Conservation (phyloP, 73 alveolate species). For the Paramecium pentaurelia region DNA sequence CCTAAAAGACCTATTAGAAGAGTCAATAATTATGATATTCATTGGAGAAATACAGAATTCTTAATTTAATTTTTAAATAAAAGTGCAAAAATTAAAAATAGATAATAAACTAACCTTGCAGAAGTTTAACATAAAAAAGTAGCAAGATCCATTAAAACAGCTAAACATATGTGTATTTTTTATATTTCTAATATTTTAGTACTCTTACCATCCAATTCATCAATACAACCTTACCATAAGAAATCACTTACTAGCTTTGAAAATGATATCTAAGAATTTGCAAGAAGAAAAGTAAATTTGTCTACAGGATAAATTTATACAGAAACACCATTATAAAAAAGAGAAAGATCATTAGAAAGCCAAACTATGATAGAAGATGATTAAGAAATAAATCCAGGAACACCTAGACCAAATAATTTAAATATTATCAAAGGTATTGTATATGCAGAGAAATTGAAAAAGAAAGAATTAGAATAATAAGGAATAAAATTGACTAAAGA, state of each 20-base stretch:
- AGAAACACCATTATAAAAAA: not conserved
- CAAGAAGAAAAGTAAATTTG: conserved; percentile 46
- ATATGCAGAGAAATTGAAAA: conserved; percentile 11
- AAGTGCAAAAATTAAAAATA: conserved; percentile 67
- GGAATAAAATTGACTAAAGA: not conserved
- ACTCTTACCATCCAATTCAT: conserved; percentile 1
- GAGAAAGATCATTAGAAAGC: not conserved
- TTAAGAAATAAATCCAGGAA: not conserved
- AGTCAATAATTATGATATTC: conserved; percentile 65
- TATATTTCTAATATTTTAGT: not conserved
- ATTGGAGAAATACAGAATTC: conserved; percentile 79
- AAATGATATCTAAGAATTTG: conserved; percentile 34
- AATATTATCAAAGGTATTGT: not conserved
- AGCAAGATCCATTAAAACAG: conserved; percentile 57
- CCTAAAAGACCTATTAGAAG: conserved; percentile 67
- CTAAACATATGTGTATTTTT: conserved; percentile 59
- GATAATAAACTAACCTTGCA: conserved; percentile 65
- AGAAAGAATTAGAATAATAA: not conserved
- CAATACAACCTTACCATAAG: conserved; percentile 37
- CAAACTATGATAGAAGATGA: not conserved
- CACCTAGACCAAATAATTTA: not conserved
- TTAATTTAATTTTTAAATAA: conserved; percentile 68
- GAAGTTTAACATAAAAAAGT: conserved; percentile 60
- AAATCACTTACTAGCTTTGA: conserved; percentile 45
- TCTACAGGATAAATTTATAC: conserved; percentile 43